These are phyloP conservation scores for Candida coquimbonensis DNA, from an alignment of 805 yeast genomes.

Conservation along the genomic window DNA sequence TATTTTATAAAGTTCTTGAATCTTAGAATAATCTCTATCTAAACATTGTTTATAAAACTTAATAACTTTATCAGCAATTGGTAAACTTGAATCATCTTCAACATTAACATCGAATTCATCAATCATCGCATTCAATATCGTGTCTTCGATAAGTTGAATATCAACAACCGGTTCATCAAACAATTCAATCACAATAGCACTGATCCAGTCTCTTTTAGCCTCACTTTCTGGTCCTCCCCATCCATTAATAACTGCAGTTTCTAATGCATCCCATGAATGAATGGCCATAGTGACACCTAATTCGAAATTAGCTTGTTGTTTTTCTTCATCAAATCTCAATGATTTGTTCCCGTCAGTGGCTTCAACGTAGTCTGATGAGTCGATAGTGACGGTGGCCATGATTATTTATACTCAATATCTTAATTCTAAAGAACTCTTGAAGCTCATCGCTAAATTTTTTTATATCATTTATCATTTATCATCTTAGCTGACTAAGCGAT, in stretches of 20 bases:
- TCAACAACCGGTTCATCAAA: slow-evolving; percentile 68
- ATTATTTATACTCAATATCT: not conserved
- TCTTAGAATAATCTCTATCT: slow-evolving; percentile 40
- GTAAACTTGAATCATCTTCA: slow-evolving; percentile 83
- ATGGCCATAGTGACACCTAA: slow-evolving; percentile 88
- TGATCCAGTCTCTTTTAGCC: slow-evolving; percentile 94
- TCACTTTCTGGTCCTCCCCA: slow-evolving; percentile 96
- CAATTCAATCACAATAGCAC: slow-evolving; percentile 72
- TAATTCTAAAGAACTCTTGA: not conserved
- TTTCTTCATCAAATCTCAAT: slow-evolving; percentile 45
- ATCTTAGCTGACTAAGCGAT: too few species aligned
- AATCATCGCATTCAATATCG: slow-evolving; percentile 80
- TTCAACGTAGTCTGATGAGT: slow-evolving; percentile 46
- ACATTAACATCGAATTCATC: slow-evolving; percentile 89
- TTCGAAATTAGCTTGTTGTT: slow-evolving; percentile 81
- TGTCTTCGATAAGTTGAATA: slow-evolving; percentile 72
- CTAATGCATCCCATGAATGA: slow-evolving; percentile 84
- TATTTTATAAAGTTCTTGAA: slow-evolving; percentile 52
- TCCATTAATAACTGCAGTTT: slow-evolving; percentile 79
- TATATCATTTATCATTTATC: too few species aligned
- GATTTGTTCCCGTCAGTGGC: slow-evolving; percentile 34
- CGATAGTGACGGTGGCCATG: slow-evolving; percentile 16
- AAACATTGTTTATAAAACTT: slow-evolving; percentile 60
- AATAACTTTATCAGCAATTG: slow-evolving; percentile 61
- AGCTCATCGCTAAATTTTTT: slow-evolving; percentile 1